Conservation (phyloP, 345 rosid genomes). For the Linum usitatissimum region DNA sequence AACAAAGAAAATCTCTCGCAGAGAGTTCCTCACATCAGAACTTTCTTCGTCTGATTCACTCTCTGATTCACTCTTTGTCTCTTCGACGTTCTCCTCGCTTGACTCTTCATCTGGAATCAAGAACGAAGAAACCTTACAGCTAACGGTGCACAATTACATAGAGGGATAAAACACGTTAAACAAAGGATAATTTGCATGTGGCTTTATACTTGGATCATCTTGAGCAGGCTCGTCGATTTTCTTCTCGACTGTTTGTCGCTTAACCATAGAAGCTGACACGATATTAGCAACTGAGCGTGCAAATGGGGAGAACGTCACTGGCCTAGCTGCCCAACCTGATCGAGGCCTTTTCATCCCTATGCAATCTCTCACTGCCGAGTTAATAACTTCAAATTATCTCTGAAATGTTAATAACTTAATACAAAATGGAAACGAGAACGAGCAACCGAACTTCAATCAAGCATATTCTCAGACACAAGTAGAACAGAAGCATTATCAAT, state of each 20-base stretch:
- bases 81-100: neutral
- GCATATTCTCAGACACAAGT: too few relatives aligned
- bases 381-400: neutral
- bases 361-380: neutral
- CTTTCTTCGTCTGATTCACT: constrained; percentile 15
- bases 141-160: neutral
- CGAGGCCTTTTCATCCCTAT: constrained; percentile 18
- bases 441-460: neutral
- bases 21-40: constrained; percentile 33
- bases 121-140: neutral
- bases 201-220: constrained; percentile 22
- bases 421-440: too few relatives aligned
- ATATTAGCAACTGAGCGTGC: constrained; percentile 48
- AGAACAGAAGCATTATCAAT: too few relatives aligned
- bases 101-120: constrained; percentile 23
- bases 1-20: neutral
- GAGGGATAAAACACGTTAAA: neutral
- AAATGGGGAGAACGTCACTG: constrained; percentile 60
- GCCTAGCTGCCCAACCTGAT: constrained; percentile 24
- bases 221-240: constrained; percentile 16
- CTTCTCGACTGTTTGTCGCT: constrained; percentile 18
- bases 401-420: too few relatives aligned
- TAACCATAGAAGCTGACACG: constrained; percentile 25
- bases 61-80: too few relatives aligned
- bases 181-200: neutral